A percentile compares a stretch with the other conserved stretches of the same genome.
These are phyloP conservation scores for Cutaneotrichosporon mucoides DNA, from an alignment of 1,284 basidiomycete genomes.

Conservation along the genomic window DNA sequence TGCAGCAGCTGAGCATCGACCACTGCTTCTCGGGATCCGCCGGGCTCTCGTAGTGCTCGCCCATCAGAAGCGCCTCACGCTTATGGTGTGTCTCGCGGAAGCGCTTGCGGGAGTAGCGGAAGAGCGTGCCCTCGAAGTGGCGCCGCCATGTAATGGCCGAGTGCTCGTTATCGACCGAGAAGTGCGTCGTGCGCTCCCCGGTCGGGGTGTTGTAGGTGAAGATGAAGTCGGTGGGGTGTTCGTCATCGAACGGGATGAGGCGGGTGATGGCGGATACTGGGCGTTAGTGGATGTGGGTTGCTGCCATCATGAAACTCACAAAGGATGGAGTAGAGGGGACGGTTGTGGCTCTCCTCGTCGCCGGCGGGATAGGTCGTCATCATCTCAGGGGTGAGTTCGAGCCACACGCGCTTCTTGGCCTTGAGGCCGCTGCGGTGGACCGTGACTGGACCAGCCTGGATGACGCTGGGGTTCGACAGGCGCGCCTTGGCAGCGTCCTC, in stretches of 20 bases:
- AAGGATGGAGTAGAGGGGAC: conserved; percentile 57
- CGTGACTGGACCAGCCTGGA: conserved; percentile 58
- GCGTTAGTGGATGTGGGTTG: background rate
- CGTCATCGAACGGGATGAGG: conserved; percentile 53
- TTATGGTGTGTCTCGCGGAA: conserved; percentile 15
- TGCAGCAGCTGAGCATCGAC: conserved; percentile 56
- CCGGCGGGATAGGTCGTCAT: conserved; percentile 59
- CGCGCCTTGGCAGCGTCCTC: conserved; percentile 14
- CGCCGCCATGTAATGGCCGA: conserved; percentile 60
- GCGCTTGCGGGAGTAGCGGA: conserved; percentile 34
- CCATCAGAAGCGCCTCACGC: background rate
- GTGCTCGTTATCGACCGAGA: conserved; percentile 59
- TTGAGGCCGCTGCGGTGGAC: conserved; percentile 53
- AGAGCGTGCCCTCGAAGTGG: conserved; percentile 53
- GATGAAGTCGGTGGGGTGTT: conserved; percentile 52
- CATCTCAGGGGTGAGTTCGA: conserved; percentile 62
- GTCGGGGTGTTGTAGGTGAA: conserved; percentile 46
- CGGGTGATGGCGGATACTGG: conserved; percentile 39
- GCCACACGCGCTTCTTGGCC: conserved; percentile 56
- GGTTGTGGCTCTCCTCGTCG: conserved; percentile 56
- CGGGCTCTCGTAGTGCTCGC: no score
- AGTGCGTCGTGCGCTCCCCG: conserved; percentile 40
- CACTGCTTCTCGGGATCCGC: conserved; percentile 13
- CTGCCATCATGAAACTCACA: conserved; percentile 47
- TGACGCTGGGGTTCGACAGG: conserved; percentile 29